Percentiles rank a stretch among this genome's conserved stretches.
Conservation (phyloP, 1,139 yeast genomes). For the Hyphopichia pseudoburtonii region DNA sequence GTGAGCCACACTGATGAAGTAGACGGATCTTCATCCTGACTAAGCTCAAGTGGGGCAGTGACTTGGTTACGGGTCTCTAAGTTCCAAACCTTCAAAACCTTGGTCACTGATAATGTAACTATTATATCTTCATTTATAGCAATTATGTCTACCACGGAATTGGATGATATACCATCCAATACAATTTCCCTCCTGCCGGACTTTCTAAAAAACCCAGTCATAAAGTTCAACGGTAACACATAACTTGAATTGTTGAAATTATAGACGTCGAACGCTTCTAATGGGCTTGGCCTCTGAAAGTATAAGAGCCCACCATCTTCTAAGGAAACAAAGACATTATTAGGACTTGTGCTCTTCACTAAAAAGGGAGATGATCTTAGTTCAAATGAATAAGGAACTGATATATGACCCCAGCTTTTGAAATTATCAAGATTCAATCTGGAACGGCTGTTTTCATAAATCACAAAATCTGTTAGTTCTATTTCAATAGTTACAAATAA, state of each 20-base stretch:
- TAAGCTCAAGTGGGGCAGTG: slow-evolving; percentile 15
- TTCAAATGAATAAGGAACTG: slow-evolving; percentile 76
- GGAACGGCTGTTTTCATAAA: slow-evolving; percentile 10
- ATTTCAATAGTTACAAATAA: slow-evolving; percentile 35
- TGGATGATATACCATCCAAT: slow-evolving; percentile 30
- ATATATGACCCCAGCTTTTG: slow-evolving; percentile 58
- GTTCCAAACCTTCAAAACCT: slow-evolving; percentile 58
- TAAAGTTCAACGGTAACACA: slow-evolving; percentile 41
- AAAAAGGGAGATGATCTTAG: slow-evolving; percentile 58
- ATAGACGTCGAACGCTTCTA: slow-evolving; percentile 47
- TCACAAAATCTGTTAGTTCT: slow-evolving; percentile 30
- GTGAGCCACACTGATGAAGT: slow-evolving; percentile 28
- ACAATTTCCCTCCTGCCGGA: slow-evolving; percentile 12
- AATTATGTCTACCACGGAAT: slow-evolving; percentile 33
- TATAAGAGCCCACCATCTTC: slow-evolving; percentile 72
- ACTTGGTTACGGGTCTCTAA: slow-evolving; percentile 31
- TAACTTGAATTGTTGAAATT: slow-evolving; percentile 56
- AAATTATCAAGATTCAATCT: slow-evolving; percentile 29
- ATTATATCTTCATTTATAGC: slow-evolving; percentile 13
- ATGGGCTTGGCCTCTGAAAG: slow-evolving; percentile 36
- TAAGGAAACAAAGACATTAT: slow-evolving; percentile 53
- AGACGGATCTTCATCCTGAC: slow-evolving; percentile 11
- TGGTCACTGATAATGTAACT: slow-evolving; percentile 43
- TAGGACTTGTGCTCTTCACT: slow-evolving; percentile 45
- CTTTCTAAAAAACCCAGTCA: slow-evolving; percentile 17